Evolutionary conservation across 2,329 filamentous ascomycete species (phyloP).

Genomic region (Penicillium frequentans): DNA sequence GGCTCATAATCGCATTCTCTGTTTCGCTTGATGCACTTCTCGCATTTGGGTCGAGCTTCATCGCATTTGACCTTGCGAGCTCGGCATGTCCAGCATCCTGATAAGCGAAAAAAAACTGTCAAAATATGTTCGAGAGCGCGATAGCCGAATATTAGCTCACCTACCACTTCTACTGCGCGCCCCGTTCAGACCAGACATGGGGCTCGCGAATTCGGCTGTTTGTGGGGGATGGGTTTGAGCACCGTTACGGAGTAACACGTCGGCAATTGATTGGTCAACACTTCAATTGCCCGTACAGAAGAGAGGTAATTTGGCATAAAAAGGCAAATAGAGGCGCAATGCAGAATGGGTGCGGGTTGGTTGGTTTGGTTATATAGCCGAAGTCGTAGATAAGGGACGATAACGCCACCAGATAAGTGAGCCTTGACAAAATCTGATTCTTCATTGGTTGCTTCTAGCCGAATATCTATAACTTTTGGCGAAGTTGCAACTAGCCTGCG

Average conservation of each 20-base stretch:
- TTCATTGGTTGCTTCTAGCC: not conserved
- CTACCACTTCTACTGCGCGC: not conserved
- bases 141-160: not conserved
- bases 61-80: conserved; percentile 23
- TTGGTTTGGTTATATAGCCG: not conserved
- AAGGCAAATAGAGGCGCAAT: not conserved
- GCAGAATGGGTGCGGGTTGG: not conserved
- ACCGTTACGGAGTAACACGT: not conserved
- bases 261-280: not conserved
- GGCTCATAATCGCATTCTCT: not conserved
- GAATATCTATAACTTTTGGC: not conserved
- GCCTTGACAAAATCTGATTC: not conserved
- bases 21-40: not conserved
- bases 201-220: not conserved
- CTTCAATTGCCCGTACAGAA: not conserved
- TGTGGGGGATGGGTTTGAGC: not conserved
- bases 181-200: not conserved
- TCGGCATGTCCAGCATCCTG: conserved; percentile 26
- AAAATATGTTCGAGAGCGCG: not conserved
- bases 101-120: not conserved
- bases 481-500: not conserved
- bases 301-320: not conserved
- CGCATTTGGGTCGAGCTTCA: conserved; percentile 19
- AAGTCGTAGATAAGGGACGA: not conserved
- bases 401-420: not conserved